Evolutionary conservation across 164 flowering plant genomes (phyloP).

Genomic region (Nymphaea thermarum): DNA sequence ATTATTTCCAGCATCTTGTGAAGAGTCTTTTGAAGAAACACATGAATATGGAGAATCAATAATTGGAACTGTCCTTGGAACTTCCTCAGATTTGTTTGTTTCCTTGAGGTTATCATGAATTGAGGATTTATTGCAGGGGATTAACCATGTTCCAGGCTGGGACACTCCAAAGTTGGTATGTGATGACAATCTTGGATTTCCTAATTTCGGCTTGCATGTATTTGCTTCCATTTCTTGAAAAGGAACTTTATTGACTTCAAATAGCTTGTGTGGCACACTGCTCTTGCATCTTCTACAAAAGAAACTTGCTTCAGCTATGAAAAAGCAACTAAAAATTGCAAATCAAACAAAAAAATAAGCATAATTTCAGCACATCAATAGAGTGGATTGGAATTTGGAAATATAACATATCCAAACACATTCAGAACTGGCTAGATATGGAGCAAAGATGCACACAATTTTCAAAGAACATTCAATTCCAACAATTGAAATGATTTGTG

Average conservation of each 20-base stretch:
- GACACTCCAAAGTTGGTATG: conserved; percentile 7
- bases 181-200: conserved; percentile 2
- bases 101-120: not conserved
- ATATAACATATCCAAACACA: too few relatives aligned
- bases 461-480: too few relatives aligned
- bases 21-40: conserved; percentile 16
- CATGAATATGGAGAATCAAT: conserved; percentile 11
- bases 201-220: conserved; percentile 12
- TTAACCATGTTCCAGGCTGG: conserved; percentile 5
- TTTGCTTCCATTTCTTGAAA: conserved; percentile 30
- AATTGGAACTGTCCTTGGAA: not conserved
- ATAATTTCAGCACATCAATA: too few relatives aligned
- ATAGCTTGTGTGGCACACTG: too few relatives aligned
- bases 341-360: too few relatives aligned
- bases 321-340: too few relatives aligned
- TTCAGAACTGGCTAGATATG: too few relatives aligned
- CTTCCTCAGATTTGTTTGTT: not conserved
- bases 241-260: conserved; percentile 23
- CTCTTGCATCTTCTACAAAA: too few relatives aligned
- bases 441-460: too few relatives aligned
- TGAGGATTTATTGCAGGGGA: not conserved
- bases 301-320: too few relatives aligned
- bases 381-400: too few relatives aligned
- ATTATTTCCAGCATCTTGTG: conserved; percentile 9
- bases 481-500: too few relatives aligned